Evolutionary conservation across 139 green algal genomes (phyloP).

Genomic region (Chlorella sp.): DNA sequence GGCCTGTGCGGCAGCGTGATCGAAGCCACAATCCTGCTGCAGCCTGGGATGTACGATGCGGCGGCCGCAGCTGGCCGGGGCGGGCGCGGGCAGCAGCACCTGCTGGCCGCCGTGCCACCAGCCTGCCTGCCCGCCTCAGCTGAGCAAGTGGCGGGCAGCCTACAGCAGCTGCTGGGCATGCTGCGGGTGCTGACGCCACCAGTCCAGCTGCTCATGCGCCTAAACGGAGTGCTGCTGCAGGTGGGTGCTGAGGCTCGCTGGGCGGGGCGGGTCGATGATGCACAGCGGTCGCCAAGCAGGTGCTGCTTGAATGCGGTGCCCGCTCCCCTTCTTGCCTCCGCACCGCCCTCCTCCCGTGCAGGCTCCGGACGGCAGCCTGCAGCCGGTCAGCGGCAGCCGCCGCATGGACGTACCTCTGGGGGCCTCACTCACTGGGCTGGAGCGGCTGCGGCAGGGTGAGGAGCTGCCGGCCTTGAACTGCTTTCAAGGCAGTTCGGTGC

Average conservation of each 20-base stretch:
- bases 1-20: conserved; percentile 7
- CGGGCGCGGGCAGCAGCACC: background rate
- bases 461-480: background rate
- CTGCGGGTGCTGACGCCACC: conserved; percentile 25
- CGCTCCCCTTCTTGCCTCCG: background rate
- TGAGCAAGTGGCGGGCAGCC: conserved; percentile 1
- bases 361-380: conserved; percentile 11
- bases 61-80: background rate
- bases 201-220: conserved; percentile 18
- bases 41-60: background rate
- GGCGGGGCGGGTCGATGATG: background rate
- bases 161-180: conserved; percentile 32
- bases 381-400: conserved; percentile 9
- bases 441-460: background rate
- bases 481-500: background rate
- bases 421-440: background rate
- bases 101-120: background rate
- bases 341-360: background rate
- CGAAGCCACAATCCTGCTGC: background rate
- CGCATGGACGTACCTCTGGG: conserved; percentile 6
- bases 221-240: conserved; percentile 15
- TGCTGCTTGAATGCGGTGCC: background rate
- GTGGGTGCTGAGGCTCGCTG: background rate
- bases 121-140: background rate
- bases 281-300: no score